Conservation (phyloP, 164 flowering plant genomes). For the Buxus sempervirens region DNA sequence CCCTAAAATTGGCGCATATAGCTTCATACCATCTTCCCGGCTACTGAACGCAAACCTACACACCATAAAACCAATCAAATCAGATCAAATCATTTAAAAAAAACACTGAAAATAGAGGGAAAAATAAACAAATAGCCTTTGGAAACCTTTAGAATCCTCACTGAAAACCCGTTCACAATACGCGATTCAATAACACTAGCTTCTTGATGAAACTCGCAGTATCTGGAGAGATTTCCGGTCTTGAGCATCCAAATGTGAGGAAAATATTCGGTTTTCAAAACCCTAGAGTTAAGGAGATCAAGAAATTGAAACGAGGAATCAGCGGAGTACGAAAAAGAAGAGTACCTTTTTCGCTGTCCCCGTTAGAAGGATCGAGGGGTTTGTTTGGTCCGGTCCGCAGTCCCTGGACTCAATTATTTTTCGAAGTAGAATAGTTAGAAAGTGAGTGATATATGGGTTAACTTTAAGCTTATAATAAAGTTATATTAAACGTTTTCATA, state of each 20-base stretch:
- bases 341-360: background rate
- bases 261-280: background rate
- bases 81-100: background rate
- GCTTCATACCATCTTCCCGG: conserved; percentile 11
- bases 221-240: background rate
- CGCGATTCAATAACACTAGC: background rate
- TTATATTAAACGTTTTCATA: background rate
- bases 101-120: background rate
- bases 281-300: background rate
- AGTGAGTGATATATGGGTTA: background rate
- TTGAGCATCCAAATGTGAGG: background rate
- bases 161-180: background rate
- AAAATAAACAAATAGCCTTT: background rate
- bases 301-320: background rate
- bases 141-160: background rate
- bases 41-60: too few relatives aligned
- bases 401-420: too few relatives aligned
- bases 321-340: too few relatives aligned
- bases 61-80: conserved; percentile 4
- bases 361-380: background rate
- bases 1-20: background rate
- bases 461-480: too few relatives aligned
- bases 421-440: background rate
- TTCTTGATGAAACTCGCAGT: background rate
- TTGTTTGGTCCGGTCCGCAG: too few relatives aligned